Evolutionary conservation across 202 grass and related monocot species (phyloP).

Genomic region (Elaeis oleifera): DNA sequence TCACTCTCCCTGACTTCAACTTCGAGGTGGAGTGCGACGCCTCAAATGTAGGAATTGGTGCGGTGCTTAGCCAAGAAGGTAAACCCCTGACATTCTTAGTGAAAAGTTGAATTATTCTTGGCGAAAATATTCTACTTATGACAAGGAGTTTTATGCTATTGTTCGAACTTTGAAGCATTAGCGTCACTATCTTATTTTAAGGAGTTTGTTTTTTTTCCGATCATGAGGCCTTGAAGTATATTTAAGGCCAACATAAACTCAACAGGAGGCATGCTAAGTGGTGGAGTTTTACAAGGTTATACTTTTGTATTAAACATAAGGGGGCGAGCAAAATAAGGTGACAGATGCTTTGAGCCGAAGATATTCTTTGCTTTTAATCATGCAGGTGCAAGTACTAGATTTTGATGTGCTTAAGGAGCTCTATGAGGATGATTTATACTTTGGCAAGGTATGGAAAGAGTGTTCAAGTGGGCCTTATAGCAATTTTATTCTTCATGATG

Average conservation of each 20-base stretch:
- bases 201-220: neutral
- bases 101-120: neutral
- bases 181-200: neutral
- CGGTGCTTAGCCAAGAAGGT: neutral
- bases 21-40: too few relatives aligned
- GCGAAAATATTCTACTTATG: neutral
- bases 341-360: neutral
- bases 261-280: neutral
- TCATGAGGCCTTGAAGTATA: neutral
- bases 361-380: neutral
- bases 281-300: conserved; percentile 1
- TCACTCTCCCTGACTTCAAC: too few relatives aligned
- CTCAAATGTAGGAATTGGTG: too few relatives aligned
- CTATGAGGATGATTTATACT: neutral
- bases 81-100: neutral
- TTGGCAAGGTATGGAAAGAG: neutral
- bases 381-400: neutral
- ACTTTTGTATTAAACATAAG: neutral
- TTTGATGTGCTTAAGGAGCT: neutral
- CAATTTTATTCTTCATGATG: neutral
- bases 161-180: neutral
- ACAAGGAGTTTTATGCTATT: neutral
- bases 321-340: neutral
- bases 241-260: neutral
- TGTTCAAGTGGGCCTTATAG: neutral